These are phyloP conservation scores for Maudiozyma saulgeensis DNA, from an alignment of 805 yeast species.

Conservation along the genomic window DNA sequence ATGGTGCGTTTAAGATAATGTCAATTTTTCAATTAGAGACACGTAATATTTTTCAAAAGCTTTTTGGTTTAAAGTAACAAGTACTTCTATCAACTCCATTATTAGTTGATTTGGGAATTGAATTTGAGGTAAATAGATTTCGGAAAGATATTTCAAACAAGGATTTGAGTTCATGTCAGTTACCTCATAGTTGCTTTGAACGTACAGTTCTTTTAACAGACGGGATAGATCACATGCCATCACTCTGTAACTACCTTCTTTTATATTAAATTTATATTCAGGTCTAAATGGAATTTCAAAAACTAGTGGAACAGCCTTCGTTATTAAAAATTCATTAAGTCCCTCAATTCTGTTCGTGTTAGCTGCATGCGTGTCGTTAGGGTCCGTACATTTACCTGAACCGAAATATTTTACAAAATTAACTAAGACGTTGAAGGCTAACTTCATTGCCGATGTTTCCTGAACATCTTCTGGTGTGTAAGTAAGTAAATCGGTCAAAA, in stretches of 20 bases:
- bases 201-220: constrained; percentile 54
- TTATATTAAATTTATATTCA: constrained; percentile 46
- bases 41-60: constrained; percentile 65
- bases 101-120: constrained; percentile 53
- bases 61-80: constrained; percentile 48
- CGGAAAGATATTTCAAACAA: constrained; percentile 41
- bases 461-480: constrained; percentile 48
- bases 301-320: constrained; percentile 53
- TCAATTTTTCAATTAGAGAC: constrained; percentile 27
- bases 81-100: constrained; percentile 50
- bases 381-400: constrained; percentile 55
- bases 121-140: constrained; percentile 39
- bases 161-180: constrained; percentile 18
- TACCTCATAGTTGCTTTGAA: constrained; percentile 17
- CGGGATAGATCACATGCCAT: constrained; percentile 67
- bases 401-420: constrained; percentile 58
- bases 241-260: constrained; percentile 72
- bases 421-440: constrained; percentile 59
- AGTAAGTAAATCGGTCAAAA: constrained; percentile 54
- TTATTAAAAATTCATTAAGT: constrained; percentile 59
- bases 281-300: constrained; percentile 77
- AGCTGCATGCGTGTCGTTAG: constrained; percentile 44
- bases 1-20: background rate
- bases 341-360: constrained; percentile 47
- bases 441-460: constrained; percentile 58